Conservation (phyloP, 1,139 yeast species). For the Pneumocystis murina region DNA sequence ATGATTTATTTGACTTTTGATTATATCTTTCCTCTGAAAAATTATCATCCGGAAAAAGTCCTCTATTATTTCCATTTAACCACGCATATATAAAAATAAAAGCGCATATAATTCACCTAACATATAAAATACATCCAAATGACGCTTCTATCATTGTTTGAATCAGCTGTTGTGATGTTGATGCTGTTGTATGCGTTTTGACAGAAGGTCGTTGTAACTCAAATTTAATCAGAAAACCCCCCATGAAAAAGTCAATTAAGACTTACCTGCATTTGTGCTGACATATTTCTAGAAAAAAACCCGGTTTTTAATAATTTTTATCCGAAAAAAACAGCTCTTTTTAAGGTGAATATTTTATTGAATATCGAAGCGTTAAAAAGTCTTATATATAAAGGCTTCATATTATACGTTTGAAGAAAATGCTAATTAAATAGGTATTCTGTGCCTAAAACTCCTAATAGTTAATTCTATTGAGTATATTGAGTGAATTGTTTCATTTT, state of each 20-base stretch:
- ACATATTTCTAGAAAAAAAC: background rate
- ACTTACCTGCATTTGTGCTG: background rate
- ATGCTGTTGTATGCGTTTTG: background rate
- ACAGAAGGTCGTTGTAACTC: background rate
- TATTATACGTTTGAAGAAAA: no score
- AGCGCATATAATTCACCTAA: conserved; percentile 10
- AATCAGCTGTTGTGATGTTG: conserved; percentile 14
- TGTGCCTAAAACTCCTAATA: no score
- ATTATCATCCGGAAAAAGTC: conserved; percentile 15
- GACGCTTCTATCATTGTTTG: conserved; percentile 14
- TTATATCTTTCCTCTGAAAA: conserved; percentile 14
- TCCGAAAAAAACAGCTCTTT: background rate
- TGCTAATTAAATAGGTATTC: no score
- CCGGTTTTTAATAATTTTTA: background rate
- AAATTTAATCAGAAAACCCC: background rate
- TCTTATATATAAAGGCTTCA: no score
- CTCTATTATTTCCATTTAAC: background rate
- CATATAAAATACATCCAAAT: conserved; percentile 16
- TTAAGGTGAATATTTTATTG: no score
- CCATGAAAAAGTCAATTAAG: background rate
- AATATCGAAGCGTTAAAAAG: no score
- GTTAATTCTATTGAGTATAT: no score
- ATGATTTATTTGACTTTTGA: background rate
- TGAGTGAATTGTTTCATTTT: no score
- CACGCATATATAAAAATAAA: background rate